phyloP scores from a whole-genome alignment of 1,284 basidiomycete genomes.

The Afroboletus lepidellus region DNA sequence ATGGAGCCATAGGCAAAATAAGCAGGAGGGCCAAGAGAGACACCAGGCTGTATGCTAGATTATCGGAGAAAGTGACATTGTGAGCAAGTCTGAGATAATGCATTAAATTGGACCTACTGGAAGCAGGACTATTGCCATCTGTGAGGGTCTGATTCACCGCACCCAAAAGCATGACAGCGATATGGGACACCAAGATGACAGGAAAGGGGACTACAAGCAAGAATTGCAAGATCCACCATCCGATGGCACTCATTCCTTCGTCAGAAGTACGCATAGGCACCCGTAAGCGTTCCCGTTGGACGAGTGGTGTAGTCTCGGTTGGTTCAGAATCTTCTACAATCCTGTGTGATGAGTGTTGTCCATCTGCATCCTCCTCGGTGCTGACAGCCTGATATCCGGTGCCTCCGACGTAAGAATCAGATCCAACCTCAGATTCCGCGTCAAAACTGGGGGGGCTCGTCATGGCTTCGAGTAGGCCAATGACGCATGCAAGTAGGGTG shows the following conservation, averaged over 20 bases:
- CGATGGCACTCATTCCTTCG: conserved; percentile 39
- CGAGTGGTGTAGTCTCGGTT: conserved; percentile 52
- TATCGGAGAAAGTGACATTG: not conserved
- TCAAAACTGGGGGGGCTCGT: conserved; percentile 25
- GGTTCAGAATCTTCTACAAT: conserved; percentile 36
- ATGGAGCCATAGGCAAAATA: conserved; percentile 61
- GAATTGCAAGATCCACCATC: conserved; percentile 66
- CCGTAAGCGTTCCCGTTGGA: conserved; percentile 34
- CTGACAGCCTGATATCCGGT: conserved; percentile 30
- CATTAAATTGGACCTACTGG: conserved; percentile 41
- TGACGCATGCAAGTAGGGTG: conserved; percentile 46
- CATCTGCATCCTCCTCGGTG: conserved; percentile 16
- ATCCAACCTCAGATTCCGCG: conserved; percentile 4
- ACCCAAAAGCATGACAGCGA: conserved; percentile 48
- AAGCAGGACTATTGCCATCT: conserved; percentile 56
- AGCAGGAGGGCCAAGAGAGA: conserved; percentile 49
- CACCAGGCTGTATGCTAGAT: conserved; percentile 51
- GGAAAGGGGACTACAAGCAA: conserved; percentile 57
- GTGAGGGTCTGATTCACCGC: conserved; percentile 58
- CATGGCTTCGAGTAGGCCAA: conserved; percentile 43
- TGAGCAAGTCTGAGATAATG: not conserved
- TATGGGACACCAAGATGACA: conserved; percentile 56
- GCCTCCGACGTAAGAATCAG: conserved; percentile 12
- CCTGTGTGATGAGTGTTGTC: conserved; percentile 17
- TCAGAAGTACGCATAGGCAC: conserved; percentile 6